phyloP scores from a whole-genome alignment of 176 grass and related monocot species.

The Carex kokanica region DNA sequence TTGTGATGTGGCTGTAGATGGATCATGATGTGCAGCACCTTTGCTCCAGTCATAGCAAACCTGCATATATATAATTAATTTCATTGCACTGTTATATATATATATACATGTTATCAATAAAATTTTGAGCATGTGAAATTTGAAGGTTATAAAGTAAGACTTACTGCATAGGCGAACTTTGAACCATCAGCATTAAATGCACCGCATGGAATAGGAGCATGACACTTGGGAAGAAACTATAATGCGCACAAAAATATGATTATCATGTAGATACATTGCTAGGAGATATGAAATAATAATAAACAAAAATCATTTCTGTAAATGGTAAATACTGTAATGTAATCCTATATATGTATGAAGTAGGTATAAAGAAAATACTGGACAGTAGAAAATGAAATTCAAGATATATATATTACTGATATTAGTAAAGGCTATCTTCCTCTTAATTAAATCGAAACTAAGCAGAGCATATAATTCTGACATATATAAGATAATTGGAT shows the following conservation, averaged over 20 bases:
- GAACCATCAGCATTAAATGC: slow-evolving; percentile 89
- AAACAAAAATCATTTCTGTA: background rate
- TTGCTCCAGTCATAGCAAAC: slow-evolving; percentile 93
- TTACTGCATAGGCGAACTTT: slow-evolving; percentile 84
- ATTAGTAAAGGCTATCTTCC: background rate
- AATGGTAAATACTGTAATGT: background rate
- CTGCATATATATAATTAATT: slow-evolving; percentile 33
- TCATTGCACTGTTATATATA: slow-evolving; percentile 9
- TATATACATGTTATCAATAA: background rate
- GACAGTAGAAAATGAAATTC: slow-evolving; percentile 20
- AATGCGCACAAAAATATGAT: background rate
- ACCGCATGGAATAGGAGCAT: slow-evolving; percentile 74
- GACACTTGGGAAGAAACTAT: slow-evolving; percentile 67
- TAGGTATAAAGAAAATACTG: background rate
- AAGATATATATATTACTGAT: slow-evolving; percentile 1
- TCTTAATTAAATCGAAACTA: background rate
- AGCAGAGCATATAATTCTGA: background rate
- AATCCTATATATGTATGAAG: background rate
- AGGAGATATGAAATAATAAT: background rate
- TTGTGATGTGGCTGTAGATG: slow-evolving; percentile 68
- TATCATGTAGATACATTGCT: background rate
- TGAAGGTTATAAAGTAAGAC: slow-evolving; percentile 12
- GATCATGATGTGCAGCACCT: slow-evolving; percentile 78
- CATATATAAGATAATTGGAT: background rate
- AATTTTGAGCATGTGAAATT: background rate